Conservation (phyloP, 306 rosid genomes). For the Vigna unguiculata region DNA sequence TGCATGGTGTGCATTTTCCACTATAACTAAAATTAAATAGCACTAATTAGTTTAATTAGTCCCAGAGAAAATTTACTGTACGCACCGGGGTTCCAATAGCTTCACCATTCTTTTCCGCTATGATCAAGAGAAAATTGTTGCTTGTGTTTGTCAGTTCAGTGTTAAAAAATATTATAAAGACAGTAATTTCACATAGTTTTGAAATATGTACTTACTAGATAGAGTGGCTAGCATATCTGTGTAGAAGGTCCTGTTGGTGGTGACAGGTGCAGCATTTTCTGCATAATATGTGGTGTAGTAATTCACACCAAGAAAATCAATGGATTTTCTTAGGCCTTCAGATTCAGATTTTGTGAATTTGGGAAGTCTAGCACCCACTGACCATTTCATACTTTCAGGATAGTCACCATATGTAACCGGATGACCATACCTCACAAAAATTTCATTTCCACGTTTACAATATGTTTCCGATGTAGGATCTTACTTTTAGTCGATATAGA, state of each 20-base stretch:
- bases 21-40: background rate
- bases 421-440: constrained; percentile 51
- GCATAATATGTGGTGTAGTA: constrained; percentile 63
- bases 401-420: constrained; percentile 65
- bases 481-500: too few species aligned
- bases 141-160: constrained; percentile 5
- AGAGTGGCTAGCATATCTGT: constrained; percentile 46
- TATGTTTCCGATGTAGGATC: too few species aligned
- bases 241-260: constrained; percentile 42
- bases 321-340: constrained; percentile 42
- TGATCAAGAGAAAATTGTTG: background rate
- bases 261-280: constrained; percentile 28
- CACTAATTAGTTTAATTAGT: background rate
- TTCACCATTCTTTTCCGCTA: constrained; percentile 38
- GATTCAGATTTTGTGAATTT: constrained; percentile 54
- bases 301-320: constrained; percentile 72
- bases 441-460: background rate
- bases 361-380: constrained; percentile 59
- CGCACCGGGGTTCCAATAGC: constrained; percentile 34
- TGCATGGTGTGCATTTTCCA: background rate
- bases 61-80: background rate
- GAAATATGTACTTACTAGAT: constrained; percentile 44
- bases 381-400: constrained; percentile 52
- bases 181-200: too few species aligned
- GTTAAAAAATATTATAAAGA: background rate